A percentile compares a stretch with the other conserved stretches of the same genome.
Evolutionary conservation across 495 filamentous ascomycete genomes (phyloP).

Genomic region (Acidiella bohemica): DNA sequence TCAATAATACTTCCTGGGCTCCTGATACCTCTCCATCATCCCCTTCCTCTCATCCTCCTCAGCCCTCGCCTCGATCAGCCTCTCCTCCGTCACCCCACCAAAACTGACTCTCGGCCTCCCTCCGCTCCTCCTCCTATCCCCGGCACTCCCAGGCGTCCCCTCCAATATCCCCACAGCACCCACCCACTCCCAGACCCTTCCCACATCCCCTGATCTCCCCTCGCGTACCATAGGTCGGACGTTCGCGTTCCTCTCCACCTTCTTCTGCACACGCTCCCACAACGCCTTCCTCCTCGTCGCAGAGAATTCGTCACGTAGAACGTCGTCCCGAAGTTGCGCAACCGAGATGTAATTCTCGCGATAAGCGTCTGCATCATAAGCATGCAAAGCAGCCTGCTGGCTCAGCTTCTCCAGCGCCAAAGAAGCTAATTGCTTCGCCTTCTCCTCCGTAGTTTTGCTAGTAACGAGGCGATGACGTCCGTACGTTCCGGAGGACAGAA

Average conservation of each 20-base stretch:
- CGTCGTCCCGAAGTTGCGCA: constrained; percentile 81
- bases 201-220: constrained; percentile 69
- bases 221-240: constrained; percentile 76
- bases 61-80: constrained; percentile 7
- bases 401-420: constrained; percentile 71
- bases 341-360: constrained; percentile 67
- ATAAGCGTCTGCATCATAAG: constrained; percentile 42
- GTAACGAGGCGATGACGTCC: constrained; percentile 41
- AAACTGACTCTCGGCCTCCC: constrained; percentile 9
- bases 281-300: constrained; percentile 57
- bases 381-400: constrained; percentile 62
- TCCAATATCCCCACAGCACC: constrained; percentile 39
- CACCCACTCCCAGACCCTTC: constrained; percentile 93
- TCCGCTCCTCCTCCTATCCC: constrained; percentile 12
- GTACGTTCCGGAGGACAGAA: constrained; percentile 40
- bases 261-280: constrained; percentile 64
- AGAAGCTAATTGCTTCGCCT: constrained; percentile 66
- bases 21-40: constrained; percentile 10
- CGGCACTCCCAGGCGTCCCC: constrained; percentile 2
- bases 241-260: constrained; percentile 89
- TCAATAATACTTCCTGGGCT: constrained; percentile 16
- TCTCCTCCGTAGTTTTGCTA: constrained; percentile 47
- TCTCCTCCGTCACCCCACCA: constrained; percentile 11
- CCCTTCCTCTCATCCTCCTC: constrained; percentile 1
- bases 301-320: constrained; percentile 69